Percentiles rank a stretch among this genome's conserved stretches.
Evolutionary conservation across 345 rosid species (phyloP).

Genomic region (Ceriops decandra): DNA sequence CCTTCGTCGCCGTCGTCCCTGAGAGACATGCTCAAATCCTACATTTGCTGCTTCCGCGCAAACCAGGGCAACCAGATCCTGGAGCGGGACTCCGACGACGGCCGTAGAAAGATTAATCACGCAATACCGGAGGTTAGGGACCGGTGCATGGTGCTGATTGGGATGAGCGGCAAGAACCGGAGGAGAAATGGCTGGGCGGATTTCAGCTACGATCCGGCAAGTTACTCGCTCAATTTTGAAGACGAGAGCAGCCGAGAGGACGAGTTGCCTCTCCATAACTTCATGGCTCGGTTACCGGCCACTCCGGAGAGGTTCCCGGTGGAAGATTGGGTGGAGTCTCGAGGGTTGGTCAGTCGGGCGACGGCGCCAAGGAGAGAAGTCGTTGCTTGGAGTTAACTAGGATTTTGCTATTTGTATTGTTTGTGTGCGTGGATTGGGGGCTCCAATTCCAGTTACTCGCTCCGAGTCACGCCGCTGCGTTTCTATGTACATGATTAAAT

Average conservation of each 20-base stretch:
- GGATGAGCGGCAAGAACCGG: slow-evolving; percentile 31
- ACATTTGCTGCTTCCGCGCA: slow-evolving; percentile 43
- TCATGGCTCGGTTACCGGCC: slow-evolving; percentile 52
- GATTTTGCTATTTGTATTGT: neutral
- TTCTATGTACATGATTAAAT: too few relatives aligned
- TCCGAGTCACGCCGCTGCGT: too few relatives aligned
- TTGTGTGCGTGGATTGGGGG: too few relatives aligned
- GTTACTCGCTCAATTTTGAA: slow-evolving; percentile 71
- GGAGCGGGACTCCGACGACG: slow-evolving; percentile 20
- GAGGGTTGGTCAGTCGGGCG: too few relatives aligned
- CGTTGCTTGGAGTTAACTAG: neutral
- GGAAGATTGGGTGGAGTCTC: neutral
- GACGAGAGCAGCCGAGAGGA: slow-evolving; percentile 37
- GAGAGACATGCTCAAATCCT: slow-evolving; percentile 34
- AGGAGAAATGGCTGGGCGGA: slow-evolving; percentile 40
- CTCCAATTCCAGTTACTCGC: too few relatives aligned
- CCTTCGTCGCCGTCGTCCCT: slow-evolving; percentile 19
- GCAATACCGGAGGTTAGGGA: slow-evolving; percentile 40
- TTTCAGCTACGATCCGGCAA: slow-evolving; percentile 59
- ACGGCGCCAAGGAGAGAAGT: slow-evolving; percentile 3
- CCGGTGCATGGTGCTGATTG: slow-evolving; percentile 35
- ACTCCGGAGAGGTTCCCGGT: slow-evolving; percentile 31
- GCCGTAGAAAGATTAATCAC: slow-evolving; percentile 8
- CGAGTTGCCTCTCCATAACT: slow-evolving; percentile 33
- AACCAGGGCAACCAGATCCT: slow-evolving; percentile 8